Evolutionary conservation across 805 yeast genomes (phyloP).

Genomic region (Lachancea sp.): DNA sequence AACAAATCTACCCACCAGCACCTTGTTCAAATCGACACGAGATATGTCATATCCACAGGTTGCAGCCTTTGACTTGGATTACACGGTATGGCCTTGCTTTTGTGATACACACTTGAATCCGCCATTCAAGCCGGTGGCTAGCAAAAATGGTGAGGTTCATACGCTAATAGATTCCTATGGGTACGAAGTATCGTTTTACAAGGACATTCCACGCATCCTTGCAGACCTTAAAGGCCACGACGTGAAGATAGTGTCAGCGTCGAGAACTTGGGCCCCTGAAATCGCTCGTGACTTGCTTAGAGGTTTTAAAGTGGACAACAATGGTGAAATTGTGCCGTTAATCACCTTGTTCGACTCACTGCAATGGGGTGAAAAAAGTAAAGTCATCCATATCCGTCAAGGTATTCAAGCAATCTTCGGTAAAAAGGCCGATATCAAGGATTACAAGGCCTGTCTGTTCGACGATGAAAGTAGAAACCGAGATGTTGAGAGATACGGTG

Average conservation of each 20-base stretch:
- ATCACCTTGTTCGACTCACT: conserved; percentile 44
- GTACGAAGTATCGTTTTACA: conserved; percentile 49
- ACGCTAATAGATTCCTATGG: conserved; percentile 38
- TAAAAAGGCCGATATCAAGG: conserved; percentile 44
- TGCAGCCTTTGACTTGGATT: conserved; percentile 34
- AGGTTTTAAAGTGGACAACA: conserved; percentile 43
- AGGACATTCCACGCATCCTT: conserved; percentile 63
- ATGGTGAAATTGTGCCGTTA: conserved; percentile 28
- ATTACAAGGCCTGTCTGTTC: conserved; percentile 41
- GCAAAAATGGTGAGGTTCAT: conserved; percentile 26
- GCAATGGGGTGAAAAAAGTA: conserved; percentile 66
- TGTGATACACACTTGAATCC: conserved; percentile 34
- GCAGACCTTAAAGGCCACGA: conserved; percentile 42
- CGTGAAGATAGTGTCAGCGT: conserved; percentile 60
- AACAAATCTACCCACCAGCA: background rate
- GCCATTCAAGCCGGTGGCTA: conserved; percentile 28
- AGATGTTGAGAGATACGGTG: conserved; percentile 69
- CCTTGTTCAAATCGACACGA: background rate
- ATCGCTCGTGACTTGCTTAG: conserved; percentile 61
- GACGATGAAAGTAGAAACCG: conserved; percentile 77
- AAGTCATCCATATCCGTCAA: conserved; percentile 50
- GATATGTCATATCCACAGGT: conserved; percentile 28
- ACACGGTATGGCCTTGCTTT: conserved; percentile 36
- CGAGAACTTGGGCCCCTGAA: conserved; percentile 73
- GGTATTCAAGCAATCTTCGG: conserved; percentile 46